phyloP scores from a whole-genome alignment of 2,329 filamentous ascomycete species.

The Colletotrichum neosansevieriae region DNA sequence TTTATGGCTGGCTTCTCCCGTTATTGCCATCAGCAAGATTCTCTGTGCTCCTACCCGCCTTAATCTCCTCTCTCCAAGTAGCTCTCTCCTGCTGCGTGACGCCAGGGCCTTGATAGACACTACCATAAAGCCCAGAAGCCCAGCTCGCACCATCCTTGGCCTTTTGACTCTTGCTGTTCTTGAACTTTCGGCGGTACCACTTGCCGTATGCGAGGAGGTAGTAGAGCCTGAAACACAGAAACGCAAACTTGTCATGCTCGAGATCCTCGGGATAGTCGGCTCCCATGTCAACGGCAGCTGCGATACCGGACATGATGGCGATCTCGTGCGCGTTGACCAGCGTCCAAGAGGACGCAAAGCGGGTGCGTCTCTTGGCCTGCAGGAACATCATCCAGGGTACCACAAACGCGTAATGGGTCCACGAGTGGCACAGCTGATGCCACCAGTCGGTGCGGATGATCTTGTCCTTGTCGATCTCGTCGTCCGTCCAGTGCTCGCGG shows the following conservation, averaged over 20 bases:
- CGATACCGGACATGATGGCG: constrained; percentile 75
- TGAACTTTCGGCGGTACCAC: constrained; percentile 64
- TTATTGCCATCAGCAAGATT: constrained; percentile 51
- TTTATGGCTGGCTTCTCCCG: constrained; percentile 49
- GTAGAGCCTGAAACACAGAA: constrained; percentile 71
- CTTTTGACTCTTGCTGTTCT: constrained; percentile 46
- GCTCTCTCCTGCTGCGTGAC: constrained; percentile 63
- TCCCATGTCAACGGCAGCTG: constrained; percentile 75
- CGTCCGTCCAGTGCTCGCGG: constrained; percentile 64
- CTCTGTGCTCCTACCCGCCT: constrained; percentile 50
- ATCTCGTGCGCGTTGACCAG: constrained; percentile 76
- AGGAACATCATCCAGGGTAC: constrained; percentile 76
- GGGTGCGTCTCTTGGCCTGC: constrained; percentile 69
- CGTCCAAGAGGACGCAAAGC: constrained; percentile 74
- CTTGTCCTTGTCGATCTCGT: constrained; percentile 65
- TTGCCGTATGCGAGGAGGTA: constrained; percentile 71
- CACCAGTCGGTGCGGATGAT: constrained; percentile 71
- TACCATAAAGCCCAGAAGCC: constrained; percentile 69
- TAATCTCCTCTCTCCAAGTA: constrained; percentile 60
- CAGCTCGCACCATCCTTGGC: constrained; percentile 65
- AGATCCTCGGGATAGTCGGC: constrained; percentile 73
- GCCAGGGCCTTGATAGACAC: constrained; percentile 70
- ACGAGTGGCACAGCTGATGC: constrained; percentile 72
- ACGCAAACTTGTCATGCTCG: constrained; percentile 71
- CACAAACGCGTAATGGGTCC: constrained; percentile 69